Percentiles rank a stretch among this genome's conserved stretches.
These are phyloP conservation scores for Cryptosporidium tyzzeri DNA, from an alignment of 169 alveolate genomes.

Conservation along the genomic window DNA sequence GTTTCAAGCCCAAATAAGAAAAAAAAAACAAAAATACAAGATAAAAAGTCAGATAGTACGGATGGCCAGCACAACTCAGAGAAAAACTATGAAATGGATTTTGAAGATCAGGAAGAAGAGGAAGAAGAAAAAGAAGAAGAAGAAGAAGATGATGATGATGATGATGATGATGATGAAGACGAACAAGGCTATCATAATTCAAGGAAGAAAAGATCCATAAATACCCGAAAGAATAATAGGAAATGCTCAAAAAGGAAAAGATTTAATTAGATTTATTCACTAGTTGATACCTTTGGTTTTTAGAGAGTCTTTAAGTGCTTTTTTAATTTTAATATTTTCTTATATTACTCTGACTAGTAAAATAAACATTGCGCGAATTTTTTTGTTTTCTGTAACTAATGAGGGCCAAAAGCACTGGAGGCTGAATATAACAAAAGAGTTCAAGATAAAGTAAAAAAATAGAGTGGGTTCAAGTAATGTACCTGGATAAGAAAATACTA, in stretches of 20 bases:
- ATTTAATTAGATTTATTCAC: neutral
- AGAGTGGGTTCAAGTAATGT: neutral
- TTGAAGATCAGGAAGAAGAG: constrained; percentile 31
- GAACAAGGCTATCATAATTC: constrained; percentile 1
- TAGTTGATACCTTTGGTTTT: neutral
- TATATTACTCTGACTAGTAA: too few species aligned
- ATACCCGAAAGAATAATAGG: neutral
- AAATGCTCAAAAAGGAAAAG: neutral
- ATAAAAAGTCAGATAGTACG: neutral
- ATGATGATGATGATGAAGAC: neutral
- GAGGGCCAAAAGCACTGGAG: neutral
- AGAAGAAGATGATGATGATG: neutral
- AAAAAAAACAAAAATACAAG: neutral
- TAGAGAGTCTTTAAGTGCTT: too few species aligned
- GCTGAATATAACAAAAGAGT: neutral
- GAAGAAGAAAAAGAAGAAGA: neutral
- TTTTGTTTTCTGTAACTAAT: too few species aligned
- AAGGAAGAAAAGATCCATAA: constrained; percentile 28
- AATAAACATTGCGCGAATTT: neutral
- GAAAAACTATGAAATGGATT: neutral
- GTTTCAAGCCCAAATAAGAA: constrained; percentile 7
- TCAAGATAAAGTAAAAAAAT: neutral
- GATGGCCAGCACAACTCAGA: neutral
- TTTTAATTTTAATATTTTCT: too few species aligned
- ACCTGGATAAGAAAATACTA: constrained; percentile 13